Evolutionary conservation across 176 grass and related monocot species (phyloP), one percentile per base, ranked within the genome.

Genomic region (Rhynchospora tenuis): DNA sequence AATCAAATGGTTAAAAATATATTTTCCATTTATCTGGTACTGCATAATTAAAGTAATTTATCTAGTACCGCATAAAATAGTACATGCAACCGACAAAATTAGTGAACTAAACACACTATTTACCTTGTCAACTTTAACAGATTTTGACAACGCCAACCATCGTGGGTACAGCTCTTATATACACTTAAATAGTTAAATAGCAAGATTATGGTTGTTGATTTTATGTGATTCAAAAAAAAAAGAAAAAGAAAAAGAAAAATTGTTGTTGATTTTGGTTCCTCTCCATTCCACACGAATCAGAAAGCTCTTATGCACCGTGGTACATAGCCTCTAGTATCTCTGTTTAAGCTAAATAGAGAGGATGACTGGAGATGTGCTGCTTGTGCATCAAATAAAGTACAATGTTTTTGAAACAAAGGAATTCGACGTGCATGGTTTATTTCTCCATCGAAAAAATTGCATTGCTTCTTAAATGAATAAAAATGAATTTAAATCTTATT

Each of bases 391-490:
- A 59, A 59, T 59, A 58, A 58, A 58, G 64, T 68, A 42, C 29
- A 38, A 16, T 69, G 31, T 29, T 43, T 69, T 16, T 16, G 19
- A 69, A 69, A 69, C 65, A 42, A n/a, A 43, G 65, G 65, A 42
- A 38, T 69, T 69, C 65, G 65, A 69, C 65, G 65, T 69, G 65
- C 65, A 69, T 67, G 31, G 31, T 69, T 69, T 69, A 68, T 68
- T 42, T 68, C 16, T 58, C 16, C 19, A 4, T 19, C 7, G 55
- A 58, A 58, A 19, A 7, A 58, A 15, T 58, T 58, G 5, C 55
- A 58, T 58, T 58, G 19, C 19, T 58, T n/a, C 16, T 58, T 33
- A 33, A n/a, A n/a, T n/a, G n/a, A n/a, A n/a, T n/a, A n/a, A n/a
- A n/a, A n/a, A n/a, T n/a, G n/a, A n/a, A n/a, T n/a, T n/a, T n/a